Percentiles rank a stretch among this genome's conserved stretches.
phyloP scores from a whole-genome alignment of 306 rosid species.

The Inga oerstediana region DNA sequence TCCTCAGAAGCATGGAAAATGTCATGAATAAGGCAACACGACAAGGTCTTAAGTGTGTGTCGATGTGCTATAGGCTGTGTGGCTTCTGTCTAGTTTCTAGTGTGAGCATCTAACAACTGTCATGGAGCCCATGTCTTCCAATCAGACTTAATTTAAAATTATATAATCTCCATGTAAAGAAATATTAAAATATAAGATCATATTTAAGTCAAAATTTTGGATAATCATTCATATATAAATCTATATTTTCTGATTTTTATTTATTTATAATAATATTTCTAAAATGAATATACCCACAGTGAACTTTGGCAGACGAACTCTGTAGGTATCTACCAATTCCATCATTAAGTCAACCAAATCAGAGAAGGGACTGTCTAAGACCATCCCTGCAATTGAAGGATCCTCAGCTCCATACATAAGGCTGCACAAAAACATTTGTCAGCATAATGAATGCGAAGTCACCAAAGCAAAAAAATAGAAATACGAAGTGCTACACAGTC shows the following conservation, averaged over 20 bases:
- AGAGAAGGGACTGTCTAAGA: conserved; percentile 97
- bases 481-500: conserved; percentile 19
- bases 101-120: not conserved
- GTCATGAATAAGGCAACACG: not conserved
- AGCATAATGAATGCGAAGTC: not conserved
- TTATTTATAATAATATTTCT: not conserved
- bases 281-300: conserved; percentile 67
- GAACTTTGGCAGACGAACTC: conserved; percentile 91
- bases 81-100: too few species aligned
- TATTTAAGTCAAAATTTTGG: conserved; percentile 13
- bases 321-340: conserved; percentile 96
- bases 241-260: not conserved
- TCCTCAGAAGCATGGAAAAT: conserved; percentile 1
- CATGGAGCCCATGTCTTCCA: conserved; percentile 9
- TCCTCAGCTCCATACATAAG: conserved; percentile 98
- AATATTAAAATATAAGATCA: conserved; percentile 2
- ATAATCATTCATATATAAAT: not conserved
- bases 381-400: conserved; percentile 98
- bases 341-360: conserved; percentile 98
- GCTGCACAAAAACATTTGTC: conserved; percentile 54
- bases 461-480: not conserved
- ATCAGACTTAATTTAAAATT: not conserved
- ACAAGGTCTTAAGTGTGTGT: not conserved
- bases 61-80: too few species aligned
- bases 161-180: conserved; percentile 7